Evolutionary conservation across 2,329 filamentous ascomycete genomes (phyloP), one percentile per base, ranked within the genome.

Genomic region (Aspergillus fumigatus): DNA sequence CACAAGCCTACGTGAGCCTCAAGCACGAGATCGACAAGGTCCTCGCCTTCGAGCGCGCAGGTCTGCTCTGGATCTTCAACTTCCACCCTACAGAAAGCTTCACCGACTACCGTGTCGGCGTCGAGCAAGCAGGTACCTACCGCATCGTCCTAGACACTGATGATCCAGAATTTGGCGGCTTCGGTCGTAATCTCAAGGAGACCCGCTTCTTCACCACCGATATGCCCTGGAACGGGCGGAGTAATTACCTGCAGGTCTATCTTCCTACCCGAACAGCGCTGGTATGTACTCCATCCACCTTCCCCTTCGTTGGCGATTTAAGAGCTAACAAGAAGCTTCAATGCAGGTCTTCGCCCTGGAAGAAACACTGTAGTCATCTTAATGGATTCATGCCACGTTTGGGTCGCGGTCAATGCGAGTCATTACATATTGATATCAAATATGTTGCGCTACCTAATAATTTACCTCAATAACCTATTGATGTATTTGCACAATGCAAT

Each of bases 1-100:
- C 87, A 0, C 93, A 97, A 75, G 94, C 92, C 0, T 96, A 94
- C 72, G 87, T 99, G 68, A 94, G 89, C 59, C 81, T 97, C 65
- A 99, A 97, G 83, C 87, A 99, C 71, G 92, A 97, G 70, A 80
- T 76, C 21, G 94, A 99, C 77, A 99, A 97, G 78, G 87, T 97
- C 47, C 85, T 99, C 62, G 92, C 96, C 3, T 99, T 97, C 72
- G 94, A 99, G 79, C 85, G 94, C 32, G 94, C 86, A 1, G 92
- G 92, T 0, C 78, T 96, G 57, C 80, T 99, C 10, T 99, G 92
- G 80, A 83, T 97, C 66, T 97, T 99, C 82, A 99, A 99, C 77
- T 97, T 97, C 81, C 87, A 97, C 71, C 86, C 90, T 0, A 84
- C 84, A 27, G 78, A 88, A 64, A 96, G 91, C 74, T 99, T 89